Evolutionary conservation across 169 alveolate species (phyloP).

Genomic region (Prorocentrum cordatum): DNA sequence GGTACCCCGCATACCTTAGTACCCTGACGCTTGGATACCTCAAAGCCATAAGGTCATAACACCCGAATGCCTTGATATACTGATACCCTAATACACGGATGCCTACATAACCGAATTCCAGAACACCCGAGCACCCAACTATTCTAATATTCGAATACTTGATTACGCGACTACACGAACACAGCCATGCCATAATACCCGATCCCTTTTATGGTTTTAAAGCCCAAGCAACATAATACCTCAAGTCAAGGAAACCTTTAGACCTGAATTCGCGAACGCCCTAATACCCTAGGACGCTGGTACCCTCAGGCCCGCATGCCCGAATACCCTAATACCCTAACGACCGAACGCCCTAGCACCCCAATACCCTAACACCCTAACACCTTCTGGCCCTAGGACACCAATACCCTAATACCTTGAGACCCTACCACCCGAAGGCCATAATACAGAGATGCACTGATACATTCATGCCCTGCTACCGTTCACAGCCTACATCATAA

Average conservation of each 20-base stretch:
- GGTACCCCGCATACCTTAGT: neutral
- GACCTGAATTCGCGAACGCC: no score
- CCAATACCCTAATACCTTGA: neutral
- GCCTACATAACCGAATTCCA: no score
- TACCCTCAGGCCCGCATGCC: neutral
- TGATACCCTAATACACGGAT: neutral
- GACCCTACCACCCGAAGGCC: neutral
- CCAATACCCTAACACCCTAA: neutral
- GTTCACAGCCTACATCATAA: neutral
- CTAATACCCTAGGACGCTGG: neutral
- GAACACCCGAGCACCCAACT: no score
- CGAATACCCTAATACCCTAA: neutral
- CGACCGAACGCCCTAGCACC: neutral
- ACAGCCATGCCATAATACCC: no score
- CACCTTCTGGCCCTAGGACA: neutral
- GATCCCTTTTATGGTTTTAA: no score
- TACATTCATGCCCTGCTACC: neutral
- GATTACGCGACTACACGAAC: no score
- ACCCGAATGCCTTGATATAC: neutral
- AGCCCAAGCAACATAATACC: no score
- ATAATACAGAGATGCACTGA: neutral
- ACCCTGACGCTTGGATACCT: neutral
- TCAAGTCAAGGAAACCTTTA: no score
- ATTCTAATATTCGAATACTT: no score
- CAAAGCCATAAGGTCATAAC: neutral